These are phyloP conservation scores for Hypoxylon fragiforme DNA, from an alignment of 495 filamentous ascomycete genomes.

Conservation along the genomic window DNA sequence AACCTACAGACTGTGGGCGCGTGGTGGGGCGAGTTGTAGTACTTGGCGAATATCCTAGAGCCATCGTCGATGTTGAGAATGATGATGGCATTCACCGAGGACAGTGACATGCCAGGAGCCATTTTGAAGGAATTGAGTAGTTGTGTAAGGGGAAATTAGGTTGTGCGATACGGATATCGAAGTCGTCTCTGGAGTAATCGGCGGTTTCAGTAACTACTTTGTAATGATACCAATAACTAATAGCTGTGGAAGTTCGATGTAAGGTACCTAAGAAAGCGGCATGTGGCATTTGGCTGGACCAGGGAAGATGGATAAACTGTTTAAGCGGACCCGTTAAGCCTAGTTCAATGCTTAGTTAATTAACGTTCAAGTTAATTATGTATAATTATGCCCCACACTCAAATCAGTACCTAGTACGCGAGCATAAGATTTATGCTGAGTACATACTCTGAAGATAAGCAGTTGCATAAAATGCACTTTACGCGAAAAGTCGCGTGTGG, in stretches of 20 bases:
- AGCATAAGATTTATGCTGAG: too few relatives aligned
- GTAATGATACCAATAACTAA: conserved; percentile 13
- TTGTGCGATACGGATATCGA: conserved; percentile 7
- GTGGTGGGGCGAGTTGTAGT: conserved; percentile 87
- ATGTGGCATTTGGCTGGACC: conserved; percentile 31
- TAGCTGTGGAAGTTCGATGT: conserved; percentile 15
- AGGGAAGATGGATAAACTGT: conserved; percentile 24
- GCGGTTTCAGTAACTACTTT: neutral
- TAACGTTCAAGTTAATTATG: too few relatives aligned
- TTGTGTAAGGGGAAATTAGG: neutral
- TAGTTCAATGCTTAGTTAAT: too few relatives aligned
- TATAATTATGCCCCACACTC: too few relatives aligned
- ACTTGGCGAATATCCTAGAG: conserved; percentile 90
- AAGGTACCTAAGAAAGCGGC: conserved; percentile 13
- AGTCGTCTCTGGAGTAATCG: conserved; percentile 3
- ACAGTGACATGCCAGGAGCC: conserved; percentile 72
- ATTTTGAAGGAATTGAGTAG: conserved; percentile 34
- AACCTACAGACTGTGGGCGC: conserved; percentile 53
- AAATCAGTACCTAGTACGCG: too few relatives aligned
- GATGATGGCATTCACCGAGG: conserved; percentile 90
- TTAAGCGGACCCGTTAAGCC: conserved; percentile 24
- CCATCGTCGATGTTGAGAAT: conserved; percentile 86
- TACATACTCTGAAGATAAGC: too few relatives aligned
- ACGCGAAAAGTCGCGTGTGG: conserved; percentile 32
- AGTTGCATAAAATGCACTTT: conserved; percentile 31